Percentiles rank a stretch among this genome's conserved stretches.
phyloP scores from a whole-genome alignment of 208 protist genomes.

The Trypanosoma lewisi region DNA sequence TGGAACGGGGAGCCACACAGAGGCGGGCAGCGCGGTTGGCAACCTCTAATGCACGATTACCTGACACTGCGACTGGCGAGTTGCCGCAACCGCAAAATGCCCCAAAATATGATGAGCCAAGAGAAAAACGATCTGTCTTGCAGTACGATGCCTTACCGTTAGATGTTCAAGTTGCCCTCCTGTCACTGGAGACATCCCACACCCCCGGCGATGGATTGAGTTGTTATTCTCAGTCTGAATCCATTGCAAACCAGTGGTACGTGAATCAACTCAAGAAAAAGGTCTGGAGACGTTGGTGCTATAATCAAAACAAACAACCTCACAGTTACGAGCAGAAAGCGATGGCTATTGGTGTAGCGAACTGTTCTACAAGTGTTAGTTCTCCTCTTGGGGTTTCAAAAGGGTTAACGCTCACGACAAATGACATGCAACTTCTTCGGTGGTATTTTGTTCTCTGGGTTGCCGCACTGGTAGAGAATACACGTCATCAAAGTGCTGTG shows the following conservation, averaged over 20 bases:
- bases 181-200: constrained; percentile 6
- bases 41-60: neutral
- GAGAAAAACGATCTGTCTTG: neutral
- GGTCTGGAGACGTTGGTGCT: constrained; percentile 14
- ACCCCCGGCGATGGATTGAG: neutral
- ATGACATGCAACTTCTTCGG: constrained; percentile 25
- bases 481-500: constrained; percentile 2
- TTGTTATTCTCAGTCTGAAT: constrained; percentile 2
- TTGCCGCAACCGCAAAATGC: neutral
- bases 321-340: neutral
- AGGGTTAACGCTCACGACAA: neutral
- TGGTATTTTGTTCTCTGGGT: constrained; percentile 50
- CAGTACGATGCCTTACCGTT: constrained; percentile 10
- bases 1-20: constrained; percentile 27
- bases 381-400: neutral
- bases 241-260: constrained; percentile 8
- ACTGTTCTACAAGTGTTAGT: neutral
- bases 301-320: neutral
- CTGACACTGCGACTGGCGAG: neutral
- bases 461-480: constrained; percentile 15
- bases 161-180: constrained; percentile 4
- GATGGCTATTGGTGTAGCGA: too few species aligned
- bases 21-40: constrained; percentile 13
- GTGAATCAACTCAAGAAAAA: constrained; percentile 8
- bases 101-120: neutral